Evolutionary conservation across 805 yeast genomes (phyloP).

Genomic region (Myxozyma lipomycoides): DNA sequence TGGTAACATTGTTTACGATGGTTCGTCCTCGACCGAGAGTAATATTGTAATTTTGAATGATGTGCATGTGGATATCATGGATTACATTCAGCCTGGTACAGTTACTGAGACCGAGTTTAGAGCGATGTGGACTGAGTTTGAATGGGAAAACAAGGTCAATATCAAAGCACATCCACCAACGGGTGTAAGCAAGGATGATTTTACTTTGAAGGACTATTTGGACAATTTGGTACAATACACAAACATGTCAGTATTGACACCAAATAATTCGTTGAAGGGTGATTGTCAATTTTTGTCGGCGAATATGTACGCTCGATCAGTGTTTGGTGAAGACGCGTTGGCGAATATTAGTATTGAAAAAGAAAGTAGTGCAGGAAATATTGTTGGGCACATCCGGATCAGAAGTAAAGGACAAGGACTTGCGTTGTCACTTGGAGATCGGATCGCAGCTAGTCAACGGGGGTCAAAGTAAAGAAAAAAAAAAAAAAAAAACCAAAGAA

Average conservation of each 20-base stretch:
- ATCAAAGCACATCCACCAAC: conserved; percentile 40
- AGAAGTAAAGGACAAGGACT: conserved; percentile 97
- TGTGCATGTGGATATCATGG: conserved; percentile 94
- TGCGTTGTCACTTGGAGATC: conserved; percentile 90
- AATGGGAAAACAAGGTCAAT: conserved; percentile 97
- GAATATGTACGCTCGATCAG: conserved; percentile 82
- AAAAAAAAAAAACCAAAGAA: neutral
- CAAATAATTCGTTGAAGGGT: conserved; percentile 67
- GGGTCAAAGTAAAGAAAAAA: conserved; percentile 2
- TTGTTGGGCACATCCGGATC: conserved; percentile 91
- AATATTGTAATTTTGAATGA: conserved; percentile 90
- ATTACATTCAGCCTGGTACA: conserved; percentile 91
- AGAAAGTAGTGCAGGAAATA: conserved; percentile 58
- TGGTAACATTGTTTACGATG: conserved; percentile 95
- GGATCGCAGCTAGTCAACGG: conserved; percentile 60
- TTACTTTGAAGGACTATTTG: conserved; percentile 70
- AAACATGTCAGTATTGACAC: conserved; percentile 90
- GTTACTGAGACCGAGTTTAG: conserved; percentile 89
- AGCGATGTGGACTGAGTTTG: conserved; percentile 98
- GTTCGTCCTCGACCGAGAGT: conserved; percentile 85
- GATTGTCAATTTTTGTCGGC: conserved; percentile 89
- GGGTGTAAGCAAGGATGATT: conserved; percentile 33
- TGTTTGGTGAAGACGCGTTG: conserved; percentile 96
- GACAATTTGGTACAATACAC: conserved; percentile 74
- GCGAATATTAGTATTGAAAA: conserved; percentile 93